Evolutionary conservation across 2,329 filamentous ascomycete genomes (phyloP).

Genomic region (Colletotrichum higginsianum): DNA sequence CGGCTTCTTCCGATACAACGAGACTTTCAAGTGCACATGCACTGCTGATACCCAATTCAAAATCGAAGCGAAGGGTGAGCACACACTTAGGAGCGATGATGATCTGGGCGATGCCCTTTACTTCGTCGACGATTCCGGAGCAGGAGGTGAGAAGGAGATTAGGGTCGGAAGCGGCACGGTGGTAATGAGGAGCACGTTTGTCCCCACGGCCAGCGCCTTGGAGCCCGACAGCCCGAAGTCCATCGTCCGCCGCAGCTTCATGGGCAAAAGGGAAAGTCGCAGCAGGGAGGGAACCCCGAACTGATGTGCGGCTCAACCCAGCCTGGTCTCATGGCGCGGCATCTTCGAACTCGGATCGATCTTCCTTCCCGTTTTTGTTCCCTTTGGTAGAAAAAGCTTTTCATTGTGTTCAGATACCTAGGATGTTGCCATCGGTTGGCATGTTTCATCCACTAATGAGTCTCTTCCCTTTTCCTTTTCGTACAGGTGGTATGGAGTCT

Average conservation of each 20-base stretch:
- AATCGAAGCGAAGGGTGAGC: slow-evolving; percentile 86
- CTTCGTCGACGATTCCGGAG: slow-evolving; percentile 86
- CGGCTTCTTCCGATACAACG: slow-evolving; percentile 79
- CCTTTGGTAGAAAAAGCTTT: slow-evolving; percentile 27
- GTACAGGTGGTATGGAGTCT: slow-evolving; percentile 23
- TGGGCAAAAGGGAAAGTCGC: slow-evolving; percentile 70
- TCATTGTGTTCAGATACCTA: slow-evolving; percentile 38
- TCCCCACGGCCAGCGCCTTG: slow-evolving; percentile 56
- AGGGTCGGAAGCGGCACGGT: slow-evolving; percentile 81
- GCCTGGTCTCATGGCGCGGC: background rate
- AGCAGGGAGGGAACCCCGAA: slow-evolving; percentile 57
- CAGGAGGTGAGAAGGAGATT: slow-evolving; percentile 79
- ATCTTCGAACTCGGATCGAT: background rate
- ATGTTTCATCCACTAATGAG: slow-evolving; percentile 16
- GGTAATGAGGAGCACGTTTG: slow-evolving; percentile 81
- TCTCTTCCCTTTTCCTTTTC: background rate
- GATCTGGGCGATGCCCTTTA: slow-evolving; percentile 89
- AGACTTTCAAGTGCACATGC: slow-evolving; percentile 84
- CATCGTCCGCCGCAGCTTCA: slow-evolving; percentile 66
- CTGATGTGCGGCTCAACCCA: slow-evolving; percentile 7
- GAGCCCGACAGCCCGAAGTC: slow-evolving; percentile 63
- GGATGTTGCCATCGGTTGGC: slow-evolving; percentile 14
- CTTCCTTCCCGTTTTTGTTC: slow-evolving; percentile 17
- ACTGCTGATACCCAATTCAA: slow-evolving; percentile 89
- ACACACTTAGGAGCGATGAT: slow-evolving; percentile 87